phyloP scores from a whole-genome alignment of 2,329 filamentous ascomycete species.

The Aureobasidium mangrovei region DNA sequence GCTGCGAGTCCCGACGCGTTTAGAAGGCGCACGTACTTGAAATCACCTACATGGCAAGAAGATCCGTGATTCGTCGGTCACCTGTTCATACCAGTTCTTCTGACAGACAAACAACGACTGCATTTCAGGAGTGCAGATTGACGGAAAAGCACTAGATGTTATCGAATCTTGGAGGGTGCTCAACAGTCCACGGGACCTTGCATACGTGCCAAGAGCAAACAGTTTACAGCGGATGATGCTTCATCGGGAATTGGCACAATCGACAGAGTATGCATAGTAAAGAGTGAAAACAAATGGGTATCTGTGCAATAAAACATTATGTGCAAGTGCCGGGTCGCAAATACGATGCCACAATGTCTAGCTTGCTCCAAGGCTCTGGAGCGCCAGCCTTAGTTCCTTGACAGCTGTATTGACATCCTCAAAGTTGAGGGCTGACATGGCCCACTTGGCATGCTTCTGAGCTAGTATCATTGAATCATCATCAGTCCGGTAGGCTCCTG shows the following conservation, averaged over 20 bases:
- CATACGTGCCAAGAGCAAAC: neutral
- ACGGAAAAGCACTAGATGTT: neutral
- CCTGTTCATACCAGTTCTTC: too few relatives aligned
- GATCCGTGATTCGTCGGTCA: too few relatives aligned
- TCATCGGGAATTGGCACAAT: neutral
- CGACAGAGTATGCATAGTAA: neutral
- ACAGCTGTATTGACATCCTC: conserved; percentile 90
- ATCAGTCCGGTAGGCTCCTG: conserved; percentile 48
- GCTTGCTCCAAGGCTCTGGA: conserved; percentile 59
- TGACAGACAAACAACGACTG: too few relatives aligned
- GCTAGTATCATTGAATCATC: conserved; percentile 65
- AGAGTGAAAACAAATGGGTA: neutral
- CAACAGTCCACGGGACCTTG: neutral
- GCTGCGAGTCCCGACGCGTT: too few relatives aligned
- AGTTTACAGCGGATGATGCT: neutral
- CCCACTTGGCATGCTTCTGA: conserved; percentile 95
- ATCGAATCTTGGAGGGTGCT: neutral
- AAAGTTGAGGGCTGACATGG: conserved; percentile 92
- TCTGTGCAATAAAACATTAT: neutral
- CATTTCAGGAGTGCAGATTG: too few relatives aligned
- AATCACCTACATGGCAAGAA: too few relatives aligned
- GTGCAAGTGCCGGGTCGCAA: neutral
- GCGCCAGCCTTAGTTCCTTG: conserved; percentile 67
- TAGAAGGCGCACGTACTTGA: too few relatives aligned
- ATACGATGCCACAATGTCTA: conserved; percentile 23